These are phyloP conservation scores for Trematosphaeria pertusa DNA, from an alignment of 2,329 filamentous ascomycete species.

Conservation along the genomic window DNA sequence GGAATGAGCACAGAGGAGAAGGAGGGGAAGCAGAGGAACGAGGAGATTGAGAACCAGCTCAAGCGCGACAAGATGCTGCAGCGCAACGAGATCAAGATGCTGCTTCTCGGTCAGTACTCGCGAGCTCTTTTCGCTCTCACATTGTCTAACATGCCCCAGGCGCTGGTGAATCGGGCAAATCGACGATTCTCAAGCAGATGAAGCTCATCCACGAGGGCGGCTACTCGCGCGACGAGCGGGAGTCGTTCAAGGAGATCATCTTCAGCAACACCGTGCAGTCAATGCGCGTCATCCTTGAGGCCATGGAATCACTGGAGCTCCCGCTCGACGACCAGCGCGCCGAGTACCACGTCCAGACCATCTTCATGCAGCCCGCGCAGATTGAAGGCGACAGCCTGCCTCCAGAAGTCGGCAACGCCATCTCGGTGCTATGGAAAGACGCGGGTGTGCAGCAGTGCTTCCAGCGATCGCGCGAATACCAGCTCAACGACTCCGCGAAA, in stretches of 20 bases:
- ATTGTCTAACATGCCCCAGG: constrained; percentile 60
- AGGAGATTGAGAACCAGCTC: constrained; percentile 99
- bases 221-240: constrained; percentile 87
- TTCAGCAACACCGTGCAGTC: constrained; percentile 75
- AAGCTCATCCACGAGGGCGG: constrained; percentile 99
- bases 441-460: constrained; percentile 93
- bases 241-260: constrained; percentile 75
- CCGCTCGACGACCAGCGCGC: constrained; percentile 90
- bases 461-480: constrained; percentile 93
- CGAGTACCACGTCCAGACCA: constrained; percentile 97
- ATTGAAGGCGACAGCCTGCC: constrained; percentile 94
- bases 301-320: constrained; percentile 74
- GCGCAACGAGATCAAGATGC: constrained; percentile 99
- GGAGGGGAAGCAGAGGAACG: constrained; percentile 99
- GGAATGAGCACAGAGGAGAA: constrained; percentile 99
- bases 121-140: constrained; percentile 17
- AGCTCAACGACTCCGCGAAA: constrained; percentile 94
- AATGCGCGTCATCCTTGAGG: constrained; percentile 74
- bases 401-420: constrained; percentile 92
- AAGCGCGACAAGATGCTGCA: constrained; percentile 99
- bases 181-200: constrained; percentile 95
- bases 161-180: constrained; percentile 98
- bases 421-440: constrained; percentile 92
- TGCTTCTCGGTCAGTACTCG: constrained; percentile 81
- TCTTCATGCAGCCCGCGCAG: constrained; percentile 97